Percentiles rank a stretch among this genome's conserved stretches.
Conservation (phyloP, 2,329 filamentous ascomycete species). For the Xylariaceae sp. region DNA sequence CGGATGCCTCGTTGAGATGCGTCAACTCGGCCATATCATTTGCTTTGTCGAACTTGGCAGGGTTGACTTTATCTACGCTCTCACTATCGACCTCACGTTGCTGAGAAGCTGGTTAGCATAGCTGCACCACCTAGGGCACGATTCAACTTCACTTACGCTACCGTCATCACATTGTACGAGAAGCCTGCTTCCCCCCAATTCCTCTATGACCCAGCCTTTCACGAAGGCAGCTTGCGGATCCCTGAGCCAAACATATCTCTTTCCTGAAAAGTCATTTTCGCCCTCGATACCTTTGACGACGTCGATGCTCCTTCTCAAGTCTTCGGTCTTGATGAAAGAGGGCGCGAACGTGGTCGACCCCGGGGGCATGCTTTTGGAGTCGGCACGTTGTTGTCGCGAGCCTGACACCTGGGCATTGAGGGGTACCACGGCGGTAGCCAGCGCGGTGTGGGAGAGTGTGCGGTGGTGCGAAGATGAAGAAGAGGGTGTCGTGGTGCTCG, state of each 20-base stretch:
- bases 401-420: slow-evolving; percentile 33
- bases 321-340: slow-evolving; percentile 89
- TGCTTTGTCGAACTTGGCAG: slow-evolving; percentile 98
- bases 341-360: slow-evolving; percentile 85
- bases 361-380: slow-evolving; percentile 62
- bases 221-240: slow-evolving; percentile 85
- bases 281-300: slow-evolving; percentile 76
- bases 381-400: slow-evolving; percentile 43
- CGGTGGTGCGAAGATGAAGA: slow-evolving; percentile 49
- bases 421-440: slow-evolving; percentile 40
- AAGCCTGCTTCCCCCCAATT: slow-evolving; percentile 64
- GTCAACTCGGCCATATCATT: slow-evolving; percentile 99
- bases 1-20: slow-evolving; percentile 94
- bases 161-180: slow-evolving; percentile 93
- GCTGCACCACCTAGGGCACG: slow-evolving; percentile 17
- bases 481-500: slow-evolving; percentile 35
- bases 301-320: slow-evolving; percentile 57
- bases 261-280: slow-evolving; percentile 98
- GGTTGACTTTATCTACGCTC: slow-evolving; percentile 96
- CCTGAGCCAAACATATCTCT: slow-evolving; percentile 95
- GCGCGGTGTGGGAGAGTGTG: slow-evolving; percentile 62
- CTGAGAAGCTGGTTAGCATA: slow-evolving; percentile 38
- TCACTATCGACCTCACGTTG: slow-evolving; percentile 84
- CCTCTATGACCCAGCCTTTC: slow-evolving; percentile 86
- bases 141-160: slow-evolving; percentile 54